A percentile compares a stretch with the other conserved stretches of the same genome.
Conservation (phyloP, 225 moss, liverwort and hornwort species). For the Antitrichia curtipendula region DNA sequence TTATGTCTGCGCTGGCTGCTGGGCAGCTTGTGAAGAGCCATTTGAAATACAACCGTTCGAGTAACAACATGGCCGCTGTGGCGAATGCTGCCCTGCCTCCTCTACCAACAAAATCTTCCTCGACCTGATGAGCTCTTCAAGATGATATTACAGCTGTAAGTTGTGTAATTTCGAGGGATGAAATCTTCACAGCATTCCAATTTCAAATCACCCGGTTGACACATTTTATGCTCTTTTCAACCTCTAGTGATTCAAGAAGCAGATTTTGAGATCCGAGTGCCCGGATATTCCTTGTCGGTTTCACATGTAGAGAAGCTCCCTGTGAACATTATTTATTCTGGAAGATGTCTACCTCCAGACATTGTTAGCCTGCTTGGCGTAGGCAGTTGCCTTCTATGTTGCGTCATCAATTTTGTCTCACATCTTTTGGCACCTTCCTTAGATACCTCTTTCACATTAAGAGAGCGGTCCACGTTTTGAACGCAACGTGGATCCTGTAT, state of each 20-base stretch:
- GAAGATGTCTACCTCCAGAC: background rate
- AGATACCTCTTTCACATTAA: background rate
- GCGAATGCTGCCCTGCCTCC: slow-evolving; percentile 32
- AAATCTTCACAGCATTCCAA: background rate
- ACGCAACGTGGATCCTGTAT: background rate
- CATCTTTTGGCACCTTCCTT: background rate
- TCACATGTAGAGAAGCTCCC: background rate
- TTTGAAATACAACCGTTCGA: slow-evolving; percentile 57
- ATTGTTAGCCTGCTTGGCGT: background rate
- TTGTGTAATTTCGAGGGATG: background rate
- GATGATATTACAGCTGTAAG: background rate
- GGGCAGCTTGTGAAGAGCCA: slow-evolving; percentile 56
- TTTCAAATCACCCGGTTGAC: background rate
- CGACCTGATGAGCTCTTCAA: background rate
- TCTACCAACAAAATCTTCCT: background rate
- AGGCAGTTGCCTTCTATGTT: background rate
- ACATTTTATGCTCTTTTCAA: background rate
- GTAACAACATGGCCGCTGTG: slow-evolving; percentile 25
- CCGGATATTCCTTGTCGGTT: background rate
- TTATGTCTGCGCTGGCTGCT: slow-evolving; percentile 54
- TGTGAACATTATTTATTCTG: background rate
- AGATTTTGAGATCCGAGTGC: slow-evolving; percentile 3
- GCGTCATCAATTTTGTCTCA: slow-evolving; percentile 18
- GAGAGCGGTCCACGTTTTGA: background rate
- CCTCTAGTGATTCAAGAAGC: background rate